These are phyloP conservation scores for Coemansia sp. DNA, from an alignment of 192 early-diverging fungal genomes.

Conservation along the genomic window DNA sequence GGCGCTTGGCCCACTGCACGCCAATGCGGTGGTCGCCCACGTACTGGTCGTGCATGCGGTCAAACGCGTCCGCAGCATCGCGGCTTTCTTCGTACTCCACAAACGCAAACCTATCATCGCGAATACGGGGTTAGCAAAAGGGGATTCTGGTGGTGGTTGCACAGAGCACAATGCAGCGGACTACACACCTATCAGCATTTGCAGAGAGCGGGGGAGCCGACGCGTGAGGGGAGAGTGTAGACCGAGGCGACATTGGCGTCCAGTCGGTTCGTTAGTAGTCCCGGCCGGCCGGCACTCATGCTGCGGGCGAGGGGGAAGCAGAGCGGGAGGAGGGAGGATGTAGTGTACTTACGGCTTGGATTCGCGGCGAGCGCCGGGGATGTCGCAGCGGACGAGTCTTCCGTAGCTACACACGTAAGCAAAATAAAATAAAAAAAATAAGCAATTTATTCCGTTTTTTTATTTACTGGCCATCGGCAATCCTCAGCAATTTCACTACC, in stretches of 20 bases:
- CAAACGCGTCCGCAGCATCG: conserved; percentile 91
- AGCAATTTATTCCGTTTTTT: neutral
- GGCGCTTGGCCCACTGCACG: conserved; percentile 91
- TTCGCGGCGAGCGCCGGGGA: conserved; percentile 70
- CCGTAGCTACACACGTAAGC: conserved; percentile 65
- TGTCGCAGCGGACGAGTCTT: conserved; percentile 83
- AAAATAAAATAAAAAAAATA: neutral
- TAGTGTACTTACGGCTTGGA: conserved; percentile 68
- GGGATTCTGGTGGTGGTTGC: neutral
- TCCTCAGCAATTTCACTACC: neutral
- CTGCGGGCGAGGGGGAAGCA: too few relatives aligned
- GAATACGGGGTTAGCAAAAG: neutral
- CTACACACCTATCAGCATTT: conserved; percentile 2
- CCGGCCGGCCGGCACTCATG: too few relatives aligned
- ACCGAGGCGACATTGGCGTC: neutral
- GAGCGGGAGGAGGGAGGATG: neutral
- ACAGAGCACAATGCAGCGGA: neutral
- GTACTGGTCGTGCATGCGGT: conserved; percentile 85
- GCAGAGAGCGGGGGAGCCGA: neutral
- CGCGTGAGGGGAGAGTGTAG: neutral
- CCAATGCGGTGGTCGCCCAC: conserved; percentile 79
- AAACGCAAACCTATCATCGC: conserved; percentile 79
- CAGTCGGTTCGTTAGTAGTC: neutral
- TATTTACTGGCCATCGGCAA: neutral
- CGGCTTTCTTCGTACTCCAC: conserved; percentile 91